These are phyloP conservation scores for Colletotrichum shisoi DNA, from an alignment of 2,329 filamentous ascomycete genomes.

Conservation along the genomic window DNA sequence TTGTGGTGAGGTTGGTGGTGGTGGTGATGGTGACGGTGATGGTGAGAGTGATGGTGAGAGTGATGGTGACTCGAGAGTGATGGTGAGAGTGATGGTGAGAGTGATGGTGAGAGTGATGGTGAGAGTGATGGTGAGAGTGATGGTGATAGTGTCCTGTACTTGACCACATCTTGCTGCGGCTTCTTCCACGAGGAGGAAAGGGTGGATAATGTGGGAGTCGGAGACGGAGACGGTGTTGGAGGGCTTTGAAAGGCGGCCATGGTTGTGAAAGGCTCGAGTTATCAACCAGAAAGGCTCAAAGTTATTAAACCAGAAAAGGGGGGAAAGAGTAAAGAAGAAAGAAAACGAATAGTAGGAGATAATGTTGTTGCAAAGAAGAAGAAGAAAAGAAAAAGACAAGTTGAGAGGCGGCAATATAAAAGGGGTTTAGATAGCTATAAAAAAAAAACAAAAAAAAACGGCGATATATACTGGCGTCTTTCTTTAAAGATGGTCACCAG, in stretches of 20 bases:
- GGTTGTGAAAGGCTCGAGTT: neutral
- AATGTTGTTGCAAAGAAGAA: neutral
- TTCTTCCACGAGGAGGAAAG: neutral
- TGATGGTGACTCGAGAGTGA: too few relatives aligned
- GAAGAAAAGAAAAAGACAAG: neutral
- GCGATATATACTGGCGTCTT: neutral
- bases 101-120: neutral
- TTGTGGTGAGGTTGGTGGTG: too few relatives aligned
- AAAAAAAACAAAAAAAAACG: too few relatives aligned
- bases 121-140: neutral
- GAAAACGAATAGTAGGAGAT: neutral
- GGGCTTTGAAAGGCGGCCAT: slow-evolving; percentile 22
- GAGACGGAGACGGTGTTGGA: slow-evolving; percentile 5
- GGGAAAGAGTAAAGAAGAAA: too few relatives aligned
- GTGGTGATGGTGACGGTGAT: too few relatives aligned
- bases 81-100: neutral
- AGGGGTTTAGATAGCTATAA: neutral
- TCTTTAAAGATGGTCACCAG: slow-evolving; percentile 3
- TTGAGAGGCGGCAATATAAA: neutral
- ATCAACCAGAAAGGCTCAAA: too few relatives aligned
- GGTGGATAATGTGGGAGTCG: slow-evolving; percentile 8
- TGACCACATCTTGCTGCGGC: slow-evolving; percentile 18
- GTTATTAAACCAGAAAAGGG: too few relatives aligned
- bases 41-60: too few relatives aligned
- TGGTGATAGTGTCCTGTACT: neutral